Evolutionary conservation across 1,284 basidiomycete species (phyloP), one percentile per base, ranked within the genome.

Genomic region (Cryptococcus depauperatus): DNA sequence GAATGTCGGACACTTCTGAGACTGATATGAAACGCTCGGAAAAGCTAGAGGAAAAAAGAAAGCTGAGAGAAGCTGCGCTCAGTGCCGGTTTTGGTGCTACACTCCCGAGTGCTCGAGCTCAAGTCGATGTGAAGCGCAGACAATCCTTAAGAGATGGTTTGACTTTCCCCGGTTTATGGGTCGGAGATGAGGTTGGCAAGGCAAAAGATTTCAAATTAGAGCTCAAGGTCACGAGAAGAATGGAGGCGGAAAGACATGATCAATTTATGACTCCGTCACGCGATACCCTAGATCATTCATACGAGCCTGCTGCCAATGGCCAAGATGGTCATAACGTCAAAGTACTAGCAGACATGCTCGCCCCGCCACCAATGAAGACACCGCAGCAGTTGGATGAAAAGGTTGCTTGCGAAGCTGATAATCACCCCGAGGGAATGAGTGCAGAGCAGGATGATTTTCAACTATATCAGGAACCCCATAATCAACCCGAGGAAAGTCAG

Each of bases 121-220:
- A 44, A 19, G 32, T 38, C n/a, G 46, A 51, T 14, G 42, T 49
- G 0, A 55, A 52, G 37, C 56, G 57, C n/a, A 32, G 58, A 4
- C 44, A 51, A 5, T 50, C 50, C 4, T 46, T 69, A 2, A 22
- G 27, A 3, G 55, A 58, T 14, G 67, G 67, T 1, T 35, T 68
- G 25, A 47, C 52, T 5, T 69, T 65, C 39, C 56, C 65, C 2
- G 64, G 57, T 2, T 42, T 69, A 11, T 68, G 59, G 58, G 51
- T 64, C 14, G 54, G 55, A 0, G 61, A 64, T 25, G 57, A 57
- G 11, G 41, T 51, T 10, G 58, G 53, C 3, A 67, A 63, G 47
- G 43, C 37, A 16, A 68, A 65, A 43, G 57, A 61, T 48, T 69
- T 66, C 37, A 38, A 53, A 5, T 56, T 69, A 9, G 56, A 66